Evolutionary conservation across 768 basidiomycete genomes (phyloP).

Genomic region (Panaeolus papilionaceus): DNA sequence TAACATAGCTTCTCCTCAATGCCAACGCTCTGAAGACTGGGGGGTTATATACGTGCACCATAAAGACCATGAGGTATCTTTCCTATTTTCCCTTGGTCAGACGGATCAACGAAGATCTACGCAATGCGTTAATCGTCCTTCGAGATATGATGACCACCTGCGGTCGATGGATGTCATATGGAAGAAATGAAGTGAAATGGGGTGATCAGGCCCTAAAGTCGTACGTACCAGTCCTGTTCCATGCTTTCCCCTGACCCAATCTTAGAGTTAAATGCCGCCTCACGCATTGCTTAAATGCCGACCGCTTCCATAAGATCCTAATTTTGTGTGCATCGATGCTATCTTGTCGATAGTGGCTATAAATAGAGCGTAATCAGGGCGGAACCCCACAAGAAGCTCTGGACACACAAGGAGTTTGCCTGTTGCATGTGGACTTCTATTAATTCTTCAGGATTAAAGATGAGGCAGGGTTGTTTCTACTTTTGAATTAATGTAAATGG

Average conservation of each 20-base stretch:
- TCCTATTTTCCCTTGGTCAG: neutral
- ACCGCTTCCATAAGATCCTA: neutral
- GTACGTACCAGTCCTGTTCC: neutral
- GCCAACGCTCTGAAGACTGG: neutral
- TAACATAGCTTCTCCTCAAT: neutral
- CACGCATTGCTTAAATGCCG: neutral
- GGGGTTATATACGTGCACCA: neutral
- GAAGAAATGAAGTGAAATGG: neutral
- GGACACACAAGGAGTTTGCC: neutral
- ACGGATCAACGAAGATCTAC: neutral
- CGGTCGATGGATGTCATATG: neutral
- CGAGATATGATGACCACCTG: neutral
- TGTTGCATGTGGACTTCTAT: neutral
- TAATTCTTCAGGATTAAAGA: neutral
- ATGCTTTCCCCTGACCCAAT: neutral
- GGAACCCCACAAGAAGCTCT: neutral
- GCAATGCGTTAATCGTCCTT: neutral
- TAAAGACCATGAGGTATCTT: neutral
- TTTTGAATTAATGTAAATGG: too few relatives aligned
- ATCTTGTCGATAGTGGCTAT: neutral
- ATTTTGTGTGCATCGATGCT: neutral
- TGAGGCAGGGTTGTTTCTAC: neutral
- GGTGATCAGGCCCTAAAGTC: neutral
- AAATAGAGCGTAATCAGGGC: neutral
- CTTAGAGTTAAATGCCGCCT: neutral